Evolutionary conservation across 805 yeast genomes (phyloP).

Genomic region (Hanseniaspora taiwanica): DNA sequence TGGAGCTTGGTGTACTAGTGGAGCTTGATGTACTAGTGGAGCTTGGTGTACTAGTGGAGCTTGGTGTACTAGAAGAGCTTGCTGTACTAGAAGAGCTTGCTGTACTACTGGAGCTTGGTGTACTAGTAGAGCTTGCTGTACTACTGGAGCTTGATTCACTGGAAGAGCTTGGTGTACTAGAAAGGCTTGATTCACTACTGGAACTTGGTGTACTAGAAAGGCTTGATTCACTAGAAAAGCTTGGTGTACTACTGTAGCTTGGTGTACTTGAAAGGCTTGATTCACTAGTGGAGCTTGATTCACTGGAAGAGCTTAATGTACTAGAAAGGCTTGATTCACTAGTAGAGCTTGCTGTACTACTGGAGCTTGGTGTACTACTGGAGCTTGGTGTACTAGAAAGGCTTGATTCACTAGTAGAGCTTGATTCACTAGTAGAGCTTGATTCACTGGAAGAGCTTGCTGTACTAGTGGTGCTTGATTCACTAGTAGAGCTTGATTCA

Average conservation of each 20-base stretch:
- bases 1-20: constrained; percentile 11
- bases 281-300: constrained; percentile 13
- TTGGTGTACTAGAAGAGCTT: constrained; percentile 8
- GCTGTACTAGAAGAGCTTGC: constrained; percentile 7
- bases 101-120: constrained; percentile 2
- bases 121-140: constrained; percentile 13
- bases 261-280: constrained; percentile 8
- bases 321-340: neutral
- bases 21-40: constrained; percentile 6
- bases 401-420: constrained; percentile 10
- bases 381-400: constrained; percentile 2
- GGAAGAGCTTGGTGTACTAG: constrained; percentile 21
- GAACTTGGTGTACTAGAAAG: constrained; percentile 7
- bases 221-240: too few species aligned
- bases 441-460: constrained; percentile 12
- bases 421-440: constrained; percentile 8
- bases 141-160: constrained; percentile 19
- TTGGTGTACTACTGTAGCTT: constrained; percentile 6
- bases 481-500: neutral
- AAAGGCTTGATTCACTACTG: constrained; percentile 8
- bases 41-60: constrained; percentile 8
- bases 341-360: neutral
- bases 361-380: neutral
- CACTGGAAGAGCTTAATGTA: constrained; percentile 7
- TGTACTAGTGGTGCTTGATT: neutral